Evolutionary conservation across 108 stramenopile genomes (phyloP).

Genomic region (Pseudonitzschia delicatissima): DNA sequence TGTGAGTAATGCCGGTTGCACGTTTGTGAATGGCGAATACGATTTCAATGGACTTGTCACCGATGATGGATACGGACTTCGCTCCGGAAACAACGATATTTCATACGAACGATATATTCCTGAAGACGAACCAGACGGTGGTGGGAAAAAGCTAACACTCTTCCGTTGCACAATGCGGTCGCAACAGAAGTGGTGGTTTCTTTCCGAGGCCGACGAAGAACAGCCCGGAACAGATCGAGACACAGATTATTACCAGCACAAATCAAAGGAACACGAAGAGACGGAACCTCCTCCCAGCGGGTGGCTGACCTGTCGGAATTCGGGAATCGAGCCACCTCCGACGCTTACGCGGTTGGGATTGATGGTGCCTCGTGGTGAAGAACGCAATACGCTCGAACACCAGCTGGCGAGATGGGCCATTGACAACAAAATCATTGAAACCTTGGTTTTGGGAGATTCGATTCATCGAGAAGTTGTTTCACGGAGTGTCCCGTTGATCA

Average conservation of each 20-base stretch:
- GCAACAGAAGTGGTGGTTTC: constrained; percentile 98
- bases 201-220: constrained; percentile 92
- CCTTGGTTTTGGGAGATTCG: constrained; percentile 69
- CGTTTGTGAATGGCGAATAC: constrained; percentile 84
- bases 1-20: constrained; percentile 68
- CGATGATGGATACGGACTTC: constrained; percentile 56
- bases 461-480: constrained; percentile 83
- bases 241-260: constrained; percentile 97
- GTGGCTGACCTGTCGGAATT: constrained; percentile 78
- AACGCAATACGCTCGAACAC: constrained; percentile 71
- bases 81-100: constrained; percentile 37
- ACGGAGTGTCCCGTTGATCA: constrained; percentile 67
- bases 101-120: constrained; percentile 49
- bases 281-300: constrained; percentile 61
- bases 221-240: constrained; percentile 97
- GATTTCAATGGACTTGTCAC: constrained; percentile 46
- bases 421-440: constrained; percentile 76
- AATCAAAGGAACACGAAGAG: constrained; percentile 81
- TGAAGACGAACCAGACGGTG: constrained; percentile 36
- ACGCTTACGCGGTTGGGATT: constrained; percentile 49
- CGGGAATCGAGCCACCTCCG: constrained; percentile 82
- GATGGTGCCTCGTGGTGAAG: constrained; percentile 76
- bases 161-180: constrained; percentile 95
- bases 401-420: constrained; percentile 84
- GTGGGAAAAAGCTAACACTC: constrained; percentile 78